Conservation (phyloP, 225 moss, liverwort and hornwort species). For the Bryum argenteum region DNA sequence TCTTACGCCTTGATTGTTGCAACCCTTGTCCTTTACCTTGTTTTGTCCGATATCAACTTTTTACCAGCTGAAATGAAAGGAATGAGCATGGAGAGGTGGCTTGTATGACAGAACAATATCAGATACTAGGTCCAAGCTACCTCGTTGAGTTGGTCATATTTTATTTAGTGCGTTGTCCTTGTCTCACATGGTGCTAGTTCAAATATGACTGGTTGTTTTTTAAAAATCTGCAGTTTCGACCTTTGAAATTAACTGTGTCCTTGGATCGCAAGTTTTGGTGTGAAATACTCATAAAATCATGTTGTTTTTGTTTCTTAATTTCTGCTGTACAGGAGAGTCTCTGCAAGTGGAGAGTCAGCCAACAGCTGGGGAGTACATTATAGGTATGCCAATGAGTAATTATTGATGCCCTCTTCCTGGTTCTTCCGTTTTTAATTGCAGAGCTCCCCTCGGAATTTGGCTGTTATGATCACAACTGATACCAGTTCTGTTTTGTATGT, state of each 20-base stretch:
- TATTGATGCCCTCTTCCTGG: constrained; percentile 17
- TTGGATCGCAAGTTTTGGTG: constrained; percentile 1
- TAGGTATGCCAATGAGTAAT: constrained; percentile 39
- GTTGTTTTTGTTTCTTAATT: background rate
- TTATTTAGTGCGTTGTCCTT: too few relatives aligned
- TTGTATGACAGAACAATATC: background rate
- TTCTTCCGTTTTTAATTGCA: constrained; percentile 20
- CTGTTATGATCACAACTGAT: constrained; percentile 4
- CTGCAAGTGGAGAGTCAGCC: constrained; percentile 55
- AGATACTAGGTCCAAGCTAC: background rate
- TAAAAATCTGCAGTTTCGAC: too few relatives aligned
- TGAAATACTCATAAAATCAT: constrained; percentile 16
- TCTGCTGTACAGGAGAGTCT: constrained; percentile 38
- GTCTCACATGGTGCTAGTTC: too few relatives aligned
- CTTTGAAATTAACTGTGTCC: background rate
- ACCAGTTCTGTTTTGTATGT: constrained; percentile 15
- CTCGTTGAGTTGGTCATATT: too few relatives aligned
- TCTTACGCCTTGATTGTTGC: background rate
- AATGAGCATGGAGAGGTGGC: background rate
- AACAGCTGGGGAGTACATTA: constrained; percentile 48
- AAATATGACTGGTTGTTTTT: too few relatives aligned
- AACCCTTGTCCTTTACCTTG: background rate
- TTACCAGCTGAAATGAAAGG: background rate
- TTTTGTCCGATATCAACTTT: background rate
- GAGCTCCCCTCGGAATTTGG: background rate